Conservation (phyloP, 192 early-diverging fungal species). For the Podila clonocystis region DNA sequence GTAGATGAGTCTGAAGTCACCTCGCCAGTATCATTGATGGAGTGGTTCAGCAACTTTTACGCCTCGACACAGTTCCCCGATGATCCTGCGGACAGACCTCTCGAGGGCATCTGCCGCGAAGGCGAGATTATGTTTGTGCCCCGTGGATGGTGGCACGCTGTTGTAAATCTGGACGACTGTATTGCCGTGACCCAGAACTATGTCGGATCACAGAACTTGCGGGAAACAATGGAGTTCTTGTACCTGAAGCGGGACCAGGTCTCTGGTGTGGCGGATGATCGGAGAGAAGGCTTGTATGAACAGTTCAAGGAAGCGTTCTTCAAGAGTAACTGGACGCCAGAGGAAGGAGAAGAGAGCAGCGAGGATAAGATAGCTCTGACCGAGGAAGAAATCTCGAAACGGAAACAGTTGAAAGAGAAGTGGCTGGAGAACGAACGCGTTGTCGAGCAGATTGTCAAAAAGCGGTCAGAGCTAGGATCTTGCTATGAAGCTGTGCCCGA, state of each 20-base stretch:
- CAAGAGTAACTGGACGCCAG: conserved; percentile 26
- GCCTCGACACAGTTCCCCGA: conserved; percentile 55
- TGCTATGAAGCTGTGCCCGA: not conserved
- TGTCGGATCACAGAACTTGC: conserved; percentile 67
- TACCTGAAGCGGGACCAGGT: conserved; percentile 49
- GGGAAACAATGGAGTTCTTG: conserved; percentile 51
- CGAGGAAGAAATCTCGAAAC: conserved; percentile 17
- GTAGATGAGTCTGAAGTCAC: conserved; percentile 75
- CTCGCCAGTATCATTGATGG: conserved; percentile 72
- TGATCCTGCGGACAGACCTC: conserved; percentile 48
- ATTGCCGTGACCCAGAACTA: conserved; percentile 84
- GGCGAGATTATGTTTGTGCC: conserved; percentile 81
- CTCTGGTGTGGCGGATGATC: conserved; percentile 46
- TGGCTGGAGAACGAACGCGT: conserved; percentile 33
- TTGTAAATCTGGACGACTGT: conserved; percentile 73
- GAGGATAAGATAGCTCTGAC: not conserved
- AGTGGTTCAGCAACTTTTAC: conserved; percentile 76
- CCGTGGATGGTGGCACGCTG: conserved; percentile 79
- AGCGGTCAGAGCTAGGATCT: not conserved
- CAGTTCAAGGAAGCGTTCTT: conserved; percentile 55
- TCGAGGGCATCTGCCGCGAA: conserved; percentile 70
- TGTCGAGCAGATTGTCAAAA: conserved; percentile 18
- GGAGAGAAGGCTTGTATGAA: conserved; percentile 53
- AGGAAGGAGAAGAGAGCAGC: not conserved
- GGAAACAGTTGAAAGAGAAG: conserved; percentile 12